Conservation (phyloP, 352 stramenopile genomes). For the Peronospora farinosa region DNA sequence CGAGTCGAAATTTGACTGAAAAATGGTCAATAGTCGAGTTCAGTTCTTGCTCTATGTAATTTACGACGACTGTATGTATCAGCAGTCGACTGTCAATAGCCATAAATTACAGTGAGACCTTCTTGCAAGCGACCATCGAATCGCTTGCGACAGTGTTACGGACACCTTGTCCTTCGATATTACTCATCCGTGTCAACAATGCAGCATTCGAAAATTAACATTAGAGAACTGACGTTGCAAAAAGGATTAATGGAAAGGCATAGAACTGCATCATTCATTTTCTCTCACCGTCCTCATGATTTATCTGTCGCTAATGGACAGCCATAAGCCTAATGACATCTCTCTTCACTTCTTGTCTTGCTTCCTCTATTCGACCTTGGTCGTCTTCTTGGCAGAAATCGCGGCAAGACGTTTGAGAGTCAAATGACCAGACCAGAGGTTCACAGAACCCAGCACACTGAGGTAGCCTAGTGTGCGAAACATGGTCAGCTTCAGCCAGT, state of each 20-base stretch:
- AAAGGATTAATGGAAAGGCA: slow-evolving; percentile 2
- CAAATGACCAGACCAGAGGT: slow-evolving; percentile 62
- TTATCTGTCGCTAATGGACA: too few relatives aligned
- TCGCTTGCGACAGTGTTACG: background rate
- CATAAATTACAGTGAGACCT: slow-evolving; percentile 8
- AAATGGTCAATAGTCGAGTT: slow-evolving; percentile 5
- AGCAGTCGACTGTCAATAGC: background rate
- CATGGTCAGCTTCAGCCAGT: slow-evolving; percentile 88
- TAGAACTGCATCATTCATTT: slow-evolving; percentile 14
- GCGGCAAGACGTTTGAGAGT: slow-evolving; percentile 72
- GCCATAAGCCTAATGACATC: slow-evolving; percentile 6
- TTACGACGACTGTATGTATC: too few relatives aligned
- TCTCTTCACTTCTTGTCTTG: slow-evolving; percentile 5
- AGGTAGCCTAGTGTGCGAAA: slow-evolving; percentile 77
- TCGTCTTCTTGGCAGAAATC: slow-evolving; percentile 33
- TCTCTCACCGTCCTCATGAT: slow-evolving; percentile 1
- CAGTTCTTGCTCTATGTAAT: background rate
- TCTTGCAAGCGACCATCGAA: background rate
- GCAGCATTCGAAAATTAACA: too few relatives aligned
- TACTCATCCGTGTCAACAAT: background rate
- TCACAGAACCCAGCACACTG: slow-evolving; percentile 46
- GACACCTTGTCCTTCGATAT: background rate
- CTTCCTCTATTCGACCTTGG: slow-evolving; percentile 51
- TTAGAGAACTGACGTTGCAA: too few relatives aligned
- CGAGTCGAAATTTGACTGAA: background rate